Evolutionary conservation across 2,329 filamentous ascomycete species (phyloP).

Genomic region (Rachicladosporium sp.): DNA sequence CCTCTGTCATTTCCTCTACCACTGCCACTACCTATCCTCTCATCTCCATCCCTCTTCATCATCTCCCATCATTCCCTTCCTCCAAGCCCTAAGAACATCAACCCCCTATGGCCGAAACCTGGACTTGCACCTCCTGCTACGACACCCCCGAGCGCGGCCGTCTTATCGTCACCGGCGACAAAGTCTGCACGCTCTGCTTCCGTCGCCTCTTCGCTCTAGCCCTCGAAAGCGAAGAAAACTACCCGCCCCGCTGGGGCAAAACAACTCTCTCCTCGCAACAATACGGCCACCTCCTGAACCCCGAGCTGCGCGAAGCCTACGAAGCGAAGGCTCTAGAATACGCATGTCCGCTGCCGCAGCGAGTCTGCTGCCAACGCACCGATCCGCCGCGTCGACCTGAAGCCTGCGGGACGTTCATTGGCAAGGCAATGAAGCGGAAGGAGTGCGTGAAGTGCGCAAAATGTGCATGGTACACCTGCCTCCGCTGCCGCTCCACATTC

Average conservation of each 20-base stretch:
- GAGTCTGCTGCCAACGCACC: slow-evolving; percentile 5
- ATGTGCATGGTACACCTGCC: slow-evolving; percentile 5
- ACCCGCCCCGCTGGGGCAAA: slow-evolving; percentile 8
- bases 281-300: slow-evolving; percentile 4
- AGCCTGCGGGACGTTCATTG: slow-evolving; percentile 2
- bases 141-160: too few relatives aligned
- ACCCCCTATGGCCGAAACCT: too few relatives aligned
- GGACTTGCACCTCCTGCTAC: too few relatives aligned
- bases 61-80: too few relatives aligned
- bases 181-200: slow-evolving; percentile 8
- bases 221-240: slow-evolving; percentile 7
- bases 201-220: slow-evolving; percentile 8
- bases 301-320: slow-evolving; percentile 2
- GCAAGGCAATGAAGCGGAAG: background rate
- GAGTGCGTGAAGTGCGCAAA: slow-evolving; percentile 1
- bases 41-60: too few relatives aligned
- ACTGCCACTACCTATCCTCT: too few relatives aligned
- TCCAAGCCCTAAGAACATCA: too few relatives aligned
- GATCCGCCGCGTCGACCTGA: slow-evolving; percentile 2
- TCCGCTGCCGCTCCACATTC: slow-evolving; percentile 3
- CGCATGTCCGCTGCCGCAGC: slow-evolving; percentile 1
- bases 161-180: too few relatives aligned
- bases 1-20: too few relatives aligned
- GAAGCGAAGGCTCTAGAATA: slow-evolving; percentile 7
- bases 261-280: slow-evolving; percentile 3